Conservation (phyloP, 768 basidiomycete genomes). For the Calocybe gangraenosa region DNA sequence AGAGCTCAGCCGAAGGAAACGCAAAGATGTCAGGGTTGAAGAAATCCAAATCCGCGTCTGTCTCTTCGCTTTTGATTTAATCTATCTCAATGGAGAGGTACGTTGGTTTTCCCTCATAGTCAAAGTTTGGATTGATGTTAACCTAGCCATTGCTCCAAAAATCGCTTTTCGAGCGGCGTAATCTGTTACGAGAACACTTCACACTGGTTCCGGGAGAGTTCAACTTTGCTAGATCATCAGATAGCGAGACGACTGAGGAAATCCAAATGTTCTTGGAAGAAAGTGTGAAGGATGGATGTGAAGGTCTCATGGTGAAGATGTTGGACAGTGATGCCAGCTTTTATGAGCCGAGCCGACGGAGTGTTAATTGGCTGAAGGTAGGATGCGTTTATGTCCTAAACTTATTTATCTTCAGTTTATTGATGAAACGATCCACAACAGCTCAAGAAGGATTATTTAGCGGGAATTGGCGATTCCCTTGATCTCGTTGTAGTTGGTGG, state of each 20-base stretch:
- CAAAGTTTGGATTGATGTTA: not conserved
- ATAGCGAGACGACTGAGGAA: conserved; percentile 86
- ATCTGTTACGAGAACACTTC: conserved; percentile 77
- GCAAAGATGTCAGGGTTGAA: conserved; percentile 97
- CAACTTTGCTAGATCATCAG: conserved; percentile 87
- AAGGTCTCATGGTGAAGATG: conserved; percentile 99
- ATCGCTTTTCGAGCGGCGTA: conserved; percentile 70
- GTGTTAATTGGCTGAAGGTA: conserved; percentile 98
- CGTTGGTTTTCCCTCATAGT: conserved; percentile 17
- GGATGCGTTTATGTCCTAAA: not conserved
- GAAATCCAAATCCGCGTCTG: conserved; percentile 97
- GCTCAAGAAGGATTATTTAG: conserved; percentile 98
- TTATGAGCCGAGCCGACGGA: conserved; percentile 93
- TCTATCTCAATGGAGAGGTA: conserved; percentile 97
- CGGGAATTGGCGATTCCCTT: conserved; percentile 94
- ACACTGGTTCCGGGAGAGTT: conserved; percentile 84
- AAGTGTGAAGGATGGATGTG: conserved; percentile 97
- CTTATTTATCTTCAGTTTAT: conserved; percentile 4
- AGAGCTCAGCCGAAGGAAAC: conserved; percentile 88
- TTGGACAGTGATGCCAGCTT: conserved; percentile 85
- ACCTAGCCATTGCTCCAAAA: conserved; percentile 77
- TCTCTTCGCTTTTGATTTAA: conserved; percentile 91
- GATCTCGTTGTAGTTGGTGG: conserved; percentile 98
- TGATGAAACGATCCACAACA: conserved; percentile 25
- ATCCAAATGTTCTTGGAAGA: conserved; percentile 94